phyloP scores from a whole-genome alignment of 1,139 yeast species.

The Sugiyamaella grinbergsii region DNA sequence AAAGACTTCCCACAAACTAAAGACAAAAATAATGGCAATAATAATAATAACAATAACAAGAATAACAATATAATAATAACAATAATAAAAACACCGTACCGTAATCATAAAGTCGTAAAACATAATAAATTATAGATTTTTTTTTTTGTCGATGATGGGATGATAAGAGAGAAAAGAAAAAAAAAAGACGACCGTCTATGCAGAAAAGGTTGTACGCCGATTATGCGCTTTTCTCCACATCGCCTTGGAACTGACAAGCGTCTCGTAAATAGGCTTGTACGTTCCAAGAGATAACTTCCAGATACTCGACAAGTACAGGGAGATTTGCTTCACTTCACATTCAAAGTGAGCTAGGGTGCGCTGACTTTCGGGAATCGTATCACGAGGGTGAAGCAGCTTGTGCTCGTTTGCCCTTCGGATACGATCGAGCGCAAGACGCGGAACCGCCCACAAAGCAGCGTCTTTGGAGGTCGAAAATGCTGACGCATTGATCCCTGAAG shows the following conservation, averaged over 20 bases:
- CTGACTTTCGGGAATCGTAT: constrained; percentile 5
- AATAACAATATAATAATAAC: background rate
- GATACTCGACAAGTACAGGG: constrained; percentile 26
- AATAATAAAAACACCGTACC: constrained; percentile 5
- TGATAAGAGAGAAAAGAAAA: background rate
- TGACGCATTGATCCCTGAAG: background rate
- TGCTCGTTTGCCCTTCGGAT: constrained; percentile 29
- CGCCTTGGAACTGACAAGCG: constrained; percentile 24
- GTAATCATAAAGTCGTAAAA: constrained; percentile 9
- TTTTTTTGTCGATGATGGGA: too few relatives aligned
- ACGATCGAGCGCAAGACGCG: constrained; percentile 30
- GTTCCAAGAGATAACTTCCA: constrained; percentile 31
- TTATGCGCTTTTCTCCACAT: constrained; percentile 22
- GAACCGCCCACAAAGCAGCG: constrained; percentile 25
- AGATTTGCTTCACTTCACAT: constrained; percentile 28
- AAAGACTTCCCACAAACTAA: too few relatives aligned
- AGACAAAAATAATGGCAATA: background rate
- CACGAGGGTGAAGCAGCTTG: constrained; percentile 21
- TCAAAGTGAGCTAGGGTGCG: constrained; percentile 26
- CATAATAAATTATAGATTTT: constrained; percentile 7
- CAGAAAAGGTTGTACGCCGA: background rate
- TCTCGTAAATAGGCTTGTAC: constrained; percentile 33
- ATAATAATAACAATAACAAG: background rate
- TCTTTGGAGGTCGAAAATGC: constrained; percentile 13
- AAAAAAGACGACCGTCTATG: background rate